Conservation (phyloP, 1,284 basidiomycete genomes). For the Hypsizygus ulmarius region DNA sequence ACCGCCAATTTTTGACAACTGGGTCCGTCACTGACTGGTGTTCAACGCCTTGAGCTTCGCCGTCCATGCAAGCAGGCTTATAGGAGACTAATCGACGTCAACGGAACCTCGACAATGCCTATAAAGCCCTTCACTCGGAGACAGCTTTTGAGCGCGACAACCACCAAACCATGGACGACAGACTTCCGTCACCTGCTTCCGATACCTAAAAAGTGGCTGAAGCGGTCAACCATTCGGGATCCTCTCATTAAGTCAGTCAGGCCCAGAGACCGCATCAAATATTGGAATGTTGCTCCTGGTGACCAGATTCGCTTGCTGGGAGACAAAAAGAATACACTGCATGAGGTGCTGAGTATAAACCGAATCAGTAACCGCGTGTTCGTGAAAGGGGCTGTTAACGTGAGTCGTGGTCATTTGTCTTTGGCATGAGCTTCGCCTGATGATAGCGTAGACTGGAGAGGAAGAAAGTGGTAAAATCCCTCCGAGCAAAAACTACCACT, state of each 20-base stretch:
- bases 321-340: slow-evolving; percentile 54
- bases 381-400: slow-evolving; percentile 53
- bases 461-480: slow-evolving; percentile 27
- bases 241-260: slow-evolving; percentile 51
- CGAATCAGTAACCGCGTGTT: slow-evolving; percentile 69
- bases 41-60: neutral
- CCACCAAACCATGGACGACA: slow-evolving; percentile 54
- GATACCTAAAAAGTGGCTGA: slow-evolving; percentile 47
- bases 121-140: slow-evolving; percentile 36
- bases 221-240: slow-evolving; percentile 33
- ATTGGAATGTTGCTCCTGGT: slow-evolving; percentile 84
- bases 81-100: neutral
- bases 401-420: slow-evolving; percentile 29
- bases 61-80: neutral
- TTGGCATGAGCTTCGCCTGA: neutral
- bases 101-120: slow-evolving; percentile 23
- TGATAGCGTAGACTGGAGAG: slow-evolving; percentile 24
- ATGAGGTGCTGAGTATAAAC: slow-evolving; percentile 72
- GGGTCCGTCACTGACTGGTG: neutral
- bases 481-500: slow-evolving; percentile 58
- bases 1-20: slow-evolving; percentile 8
- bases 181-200: slow-evolving; percentile 63
- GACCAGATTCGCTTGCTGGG: slow-evolving; percentile 71
- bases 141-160: slow-evolving; percentile 46
- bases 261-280: slow-evolving; percentile 70